Percentiles rank a stretch among this genome's conserved stretches.
Evolutionary conservation across 116 monocot species (phyloP).

Genomic region (Cymodocea nodosa): DNA sequence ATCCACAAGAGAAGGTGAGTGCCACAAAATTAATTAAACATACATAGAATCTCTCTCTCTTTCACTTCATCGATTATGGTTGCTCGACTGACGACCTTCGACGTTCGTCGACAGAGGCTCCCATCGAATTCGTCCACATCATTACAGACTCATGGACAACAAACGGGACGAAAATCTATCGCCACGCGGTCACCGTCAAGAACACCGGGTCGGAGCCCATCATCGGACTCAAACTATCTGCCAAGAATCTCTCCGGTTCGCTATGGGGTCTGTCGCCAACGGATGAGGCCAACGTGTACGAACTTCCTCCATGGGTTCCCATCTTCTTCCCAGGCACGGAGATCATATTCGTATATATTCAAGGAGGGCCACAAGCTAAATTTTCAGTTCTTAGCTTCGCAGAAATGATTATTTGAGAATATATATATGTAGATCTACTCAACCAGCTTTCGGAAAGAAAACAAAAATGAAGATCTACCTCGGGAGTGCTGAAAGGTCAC

Average conservation of each 20-base stretch:
- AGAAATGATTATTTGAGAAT: not conserved
- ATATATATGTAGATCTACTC: too few species aligned
- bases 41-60: too few species aligned
- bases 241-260: constrained; percentile 51
- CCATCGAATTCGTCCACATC: constrained; percentile 56
- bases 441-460: too few species aligned
- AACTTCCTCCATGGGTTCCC: constrained; percentile 46
- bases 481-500: too few species aligned
- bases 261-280: constrained; percentile 54
- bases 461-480: too few species aligned
- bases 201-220: constrained; percentile 47
- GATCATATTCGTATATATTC: constrained; percentile 63
- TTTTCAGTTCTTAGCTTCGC: constrained; percentile 38
- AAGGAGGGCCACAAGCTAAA: constrained; percentile 55
- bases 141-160: constrained; percentile 50
- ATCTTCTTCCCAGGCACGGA: constrained; percentile 27
- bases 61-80: too few species aligned
- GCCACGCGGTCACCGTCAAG: constrained; percentile 51
- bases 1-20: not conserved
- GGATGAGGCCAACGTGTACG: constrained; percentile 29
- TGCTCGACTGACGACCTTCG: too few species aligned
- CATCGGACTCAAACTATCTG: constrained; percentile 32
- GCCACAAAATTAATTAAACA: not conserved
- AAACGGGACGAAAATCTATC: constrained; percentile 36
- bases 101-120: constrained; percentile 16